Evolutionary conservation across 1,139 yeast species (phyloP).

Genomic region (Yamadazyma spencermartinsiae): DNA sequence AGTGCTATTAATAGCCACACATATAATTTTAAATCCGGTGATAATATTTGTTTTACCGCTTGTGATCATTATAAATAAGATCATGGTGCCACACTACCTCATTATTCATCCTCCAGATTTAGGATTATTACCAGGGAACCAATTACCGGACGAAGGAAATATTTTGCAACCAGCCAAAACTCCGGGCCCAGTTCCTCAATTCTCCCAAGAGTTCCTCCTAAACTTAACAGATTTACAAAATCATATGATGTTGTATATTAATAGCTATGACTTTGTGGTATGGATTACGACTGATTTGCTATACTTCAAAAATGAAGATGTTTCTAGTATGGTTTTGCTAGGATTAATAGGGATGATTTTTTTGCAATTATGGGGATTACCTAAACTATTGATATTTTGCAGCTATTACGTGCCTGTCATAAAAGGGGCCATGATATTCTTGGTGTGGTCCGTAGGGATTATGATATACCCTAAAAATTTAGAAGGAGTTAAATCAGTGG

Average conservation of each 20-base stretch:
- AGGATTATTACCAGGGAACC: constrained; percentile 35
- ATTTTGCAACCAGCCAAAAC: constrained; percentile 45
- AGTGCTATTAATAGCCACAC: constrained; percentile 53
- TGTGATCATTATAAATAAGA: constrained; percentile 50
- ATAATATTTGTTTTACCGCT: constrained; percentile 56
- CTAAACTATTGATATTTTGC: constrained; percentile 32
- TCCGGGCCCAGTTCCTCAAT: constrained; percentile 78
- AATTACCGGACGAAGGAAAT: constrained; percentile 57
- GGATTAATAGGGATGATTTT: constrained; percentile 24
- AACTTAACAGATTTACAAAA: constrained; percentile 86
- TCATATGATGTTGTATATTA: constrained; percentile 69
- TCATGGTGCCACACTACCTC: constrained; percentile 71
- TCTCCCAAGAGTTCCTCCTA: constrained; percentile 73
- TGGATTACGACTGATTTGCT: constrained; percentile 57
- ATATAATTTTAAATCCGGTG: constrained; percentile 63
- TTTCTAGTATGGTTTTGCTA: constrained; percentile 57
- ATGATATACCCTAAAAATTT: constrained; percentile 57
- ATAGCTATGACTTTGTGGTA: constrained; percentile 58
- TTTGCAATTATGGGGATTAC: constrained; percentile 31
- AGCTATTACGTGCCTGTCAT: constrained; percentile 23
- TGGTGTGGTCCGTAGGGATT: constrained; percentile 53
- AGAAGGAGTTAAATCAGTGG: constrained; percentile 19
- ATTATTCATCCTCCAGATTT: constrained; percentile 41
- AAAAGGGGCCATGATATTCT: constrained; percentile 35
- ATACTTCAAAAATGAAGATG: constrained; percentile 63